A percentile compares a stretch with the other conserved stretches of the same genome.
phyloP scores from a whole-genome alignment of 495 filamentous ascomycete species.

The Penicillium tannophilum region DNA sequence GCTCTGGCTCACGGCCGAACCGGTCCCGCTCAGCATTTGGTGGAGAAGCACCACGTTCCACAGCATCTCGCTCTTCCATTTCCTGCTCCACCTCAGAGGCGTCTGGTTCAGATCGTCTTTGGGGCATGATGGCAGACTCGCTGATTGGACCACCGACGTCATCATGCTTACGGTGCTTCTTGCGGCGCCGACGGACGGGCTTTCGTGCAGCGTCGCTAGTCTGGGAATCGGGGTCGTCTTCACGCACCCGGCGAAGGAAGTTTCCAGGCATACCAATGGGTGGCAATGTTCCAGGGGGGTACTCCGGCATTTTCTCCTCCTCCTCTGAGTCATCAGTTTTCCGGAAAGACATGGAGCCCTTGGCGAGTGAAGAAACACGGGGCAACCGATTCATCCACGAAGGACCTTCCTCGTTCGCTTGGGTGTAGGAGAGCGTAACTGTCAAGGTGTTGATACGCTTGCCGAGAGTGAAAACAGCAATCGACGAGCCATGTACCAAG shows the following conservation, averaged over 20 bases:
- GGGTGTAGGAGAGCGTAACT: slow-evolving; percentile 93
- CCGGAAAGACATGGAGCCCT: slow-evolving; percentile 79
- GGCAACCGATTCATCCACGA: slow-evolving; percentile 95
- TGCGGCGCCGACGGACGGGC: slow-evolving; percentile 50
- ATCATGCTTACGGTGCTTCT: slow-evolving; percentile 63
- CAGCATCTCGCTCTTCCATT: slow-evolving; percentile 40
- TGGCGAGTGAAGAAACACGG: slow-evolving; percentile 79
- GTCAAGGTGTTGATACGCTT: slow-evolving; percentile 98
- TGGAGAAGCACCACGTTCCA: slow-evolving; percentile 35
- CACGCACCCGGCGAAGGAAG: slow-evolving; percentile 80
- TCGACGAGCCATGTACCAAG: slow-evolving; percentile 93
- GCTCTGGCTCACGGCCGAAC: slow-evolving; percentile 40
- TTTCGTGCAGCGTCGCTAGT: slow-evolving; percentile 61
- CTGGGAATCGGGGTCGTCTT: slow-evolving; percentile 57
- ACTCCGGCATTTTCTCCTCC: slow-evolving; percentile 66
- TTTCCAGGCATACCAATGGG: slow-evolving; percentile 74
- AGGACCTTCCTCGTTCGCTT: slow-evolving; percentile 84
- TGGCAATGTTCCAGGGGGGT: slow-evolving; percentile 77
- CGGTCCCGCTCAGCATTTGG: slow-evolving; percentile 37
- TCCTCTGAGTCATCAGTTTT: slow-evolving; percentile 59
- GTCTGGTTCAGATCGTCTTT: slow-evolving; percentile 45
- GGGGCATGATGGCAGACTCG: slow-evolving; percentile 86
- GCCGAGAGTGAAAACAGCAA: slow-evolving; percentile 96
- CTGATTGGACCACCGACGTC: slow-evolving; percentile 86
- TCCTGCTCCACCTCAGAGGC: slow-evolving; percentile 33